Percentiles rank a stretch among this genome's conserved stretches.
phyloP scores from a whole-genome alignment of 2,329 filamentous ascomycete genomes.

The Helicocarpus griseus region DNA sequence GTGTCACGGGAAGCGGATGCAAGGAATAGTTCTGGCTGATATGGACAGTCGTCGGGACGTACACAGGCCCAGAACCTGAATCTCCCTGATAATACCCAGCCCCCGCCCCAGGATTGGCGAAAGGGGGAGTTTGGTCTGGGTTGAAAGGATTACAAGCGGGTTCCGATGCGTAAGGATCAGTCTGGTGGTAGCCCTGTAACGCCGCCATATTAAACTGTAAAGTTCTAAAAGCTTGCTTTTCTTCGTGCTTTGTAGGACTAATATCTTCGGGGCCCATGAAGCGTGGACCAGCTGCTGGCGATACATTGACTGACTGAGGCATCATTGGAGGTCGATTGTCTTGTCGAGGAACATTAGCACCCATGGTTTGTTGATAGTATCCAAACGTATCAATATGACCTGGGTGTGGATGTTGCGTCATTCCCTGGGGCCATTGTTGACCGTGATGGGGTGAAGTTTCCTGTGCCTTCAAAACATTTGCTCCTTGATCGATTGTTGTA shows the following conservation, averaged over 20 bases:
- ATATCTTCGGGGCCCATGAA: slow-evolving; percentile 11
- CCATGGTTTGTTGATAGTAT: not conserved
- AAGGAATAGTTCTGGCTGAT: not conserved
- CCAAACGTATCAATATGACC: not conserved
- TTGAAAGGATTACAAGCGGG: not conserved
- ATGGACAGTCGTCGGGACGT: not conserved
- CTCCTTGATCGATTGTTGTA: slow-evolving; percentile 4
- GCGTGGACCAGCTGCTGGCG: slow-evolving; percentile 5
- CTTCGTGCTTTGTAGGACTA: slow-evolving; percentile 14
- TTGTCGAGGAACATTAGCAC: too few species aligned
- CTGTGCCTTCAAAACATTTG: not conserved
- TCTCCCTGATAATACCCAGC: not conserved
- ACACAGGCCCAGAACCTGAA: not conserved
- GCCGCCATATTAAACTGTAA: slow-evolving; percentile 1
- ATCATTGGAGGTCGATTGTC: not conserved
- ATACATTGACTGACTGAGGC: not conserved
- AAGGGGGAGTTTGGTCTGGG: not conserved
- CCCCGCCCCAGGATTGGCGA: not conserved
- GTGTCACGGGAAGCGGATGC: not conserved
- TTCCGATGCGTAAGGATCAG: not conserved
- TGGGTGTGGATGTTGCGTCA: not conserved
- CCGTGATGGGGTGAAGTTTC: not conserved
- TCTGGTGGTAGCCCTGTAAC: not conserved
- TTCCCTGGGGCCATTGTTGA: not conserved
- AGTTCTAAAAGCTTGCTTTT: slow-evolving; percentile 6